Evolutionary conservation across 2,329 filamentous ascomycete species (phyloP), one percentile per base, ranked within the genome.

Genomic region (Paraconiothyrium brasiliense): DNA sequence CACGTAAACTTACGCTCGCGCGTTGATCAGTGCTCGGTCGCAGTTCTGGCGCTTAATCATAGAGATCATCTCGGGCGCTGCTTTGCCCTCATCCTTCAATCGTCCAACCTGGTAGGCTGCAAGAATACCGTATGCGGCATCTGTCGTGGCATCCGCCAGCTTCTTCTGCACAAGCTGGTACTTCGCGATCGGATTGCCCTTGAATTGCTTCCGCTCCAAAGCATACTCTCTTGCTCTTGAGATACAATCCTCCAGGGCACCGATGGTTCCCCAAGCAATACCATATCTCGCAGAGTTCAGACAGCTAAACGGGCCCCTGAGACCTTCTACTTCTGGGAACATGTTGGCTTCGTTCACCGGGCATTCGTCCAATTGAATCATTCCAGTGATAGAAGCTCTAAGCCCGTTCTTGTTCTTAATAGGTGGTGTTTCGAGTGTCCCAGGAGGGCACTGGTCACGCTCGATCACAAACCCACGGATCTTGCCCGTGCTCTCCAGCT

Each of bases 131-230:
- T 92, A 98, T 1, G 94, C 91, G 2, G 92, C 93, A 78, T 99
- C 95, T 0, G 94, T 97, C 4, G 88, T 85, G 1, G 95, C 95
- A 78, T 99, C 95, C 0, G 94, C 91, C 64, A 99, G 84, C 84
- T 99, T 99, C 87, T 97, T 97, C 84, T 99, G 95, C 56, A 99
- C 87, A 14, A 99, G 88, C 83, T 99, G 95, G 77, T 99, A 99
- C 78, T 92, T 96, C 44, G 94, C 95, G 57, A 99, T 85, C 0
- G 94, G 94, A 79, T 98, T 98, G 54, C 89, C 89, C 83, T 96
- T 97, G 87, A 99, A 99, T 79, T 99, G 95, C 81, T 91, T 94
- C 66, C 95, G 86, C 79, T 97, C 94, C 54, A 99, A 82, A n/a
- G 94, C 88, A 77, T 99, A 99, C 13, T 89, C 88, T 64, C 94